Evolutionary conservation across 148 eudicot genomes (phyloP).

Genomic region (Nepenthes gracilis): DNA sequence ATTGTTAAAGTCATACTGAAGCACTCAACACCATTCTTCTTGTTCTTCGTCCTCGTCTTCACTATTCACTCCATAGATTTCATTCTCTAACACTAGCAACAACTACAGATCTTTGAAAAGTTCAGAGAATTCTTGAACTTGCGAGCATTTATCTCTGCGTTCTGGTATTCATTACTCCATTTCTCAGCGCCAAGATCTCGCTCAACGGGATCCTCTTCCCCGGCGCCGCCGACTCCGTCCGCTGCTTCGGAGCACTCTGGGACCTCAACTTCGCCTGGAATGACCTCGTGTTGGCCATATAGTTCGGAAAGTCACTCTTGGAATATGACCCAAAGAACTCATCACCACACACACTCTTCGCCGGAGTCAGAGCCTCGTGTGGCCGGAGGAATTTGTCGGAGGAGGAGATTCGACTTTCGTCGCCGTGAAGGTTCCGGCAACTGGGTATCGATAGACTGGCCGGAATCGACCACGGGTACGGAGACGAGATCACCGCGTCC

Average conservation of each 20-base stretch:
- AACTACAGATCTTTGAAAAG: constrained; percentile 7
- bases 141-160: constrained; percentile 49
- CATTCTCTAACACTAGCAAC: too few species aligned
- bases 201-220: constrained; percentile 52
- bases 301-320: constrained; percentile 38
- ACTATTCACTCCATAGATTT: too few species aligned
- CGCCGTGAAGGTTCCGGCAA: constrained; percentile 24
- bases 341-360: constrained; percentile 81
- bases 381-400: constrained; percentile 30
- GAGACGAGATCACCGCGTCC: constrained; percentile 15
- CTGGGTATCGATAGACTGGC: constrained; percentile 40
- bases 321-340: constrained; percentile 24
- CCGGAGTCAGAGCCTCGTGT: constrained; percentile 61
- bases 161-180: constrained; percentile 59
- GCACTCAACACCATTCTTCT: too few species aligned
- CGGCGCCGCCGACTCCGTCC: constrained; percentile 41
- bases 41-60: too few species aligned
- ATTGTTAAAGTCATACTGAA: too few species aligned
- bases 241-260: constrained; percentile 74
- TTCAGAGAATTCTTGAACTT: constrained; percentile 44
- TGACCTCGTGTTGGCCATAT: constrained; percentile 76
- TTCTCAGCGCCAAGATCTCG: constrained; percentile 71
- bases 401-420: constrained; percentile 30
- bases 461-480: constrained; percentile 4
- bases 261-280: constrained; percentile 77